A percentile compares a stretch with the other conserved stretches of the same genome.
phyloP scores from a whole-genome alignment of 768 basidiomycete species.

The Tylopilus plumbeoviolaceoides region DNA sequence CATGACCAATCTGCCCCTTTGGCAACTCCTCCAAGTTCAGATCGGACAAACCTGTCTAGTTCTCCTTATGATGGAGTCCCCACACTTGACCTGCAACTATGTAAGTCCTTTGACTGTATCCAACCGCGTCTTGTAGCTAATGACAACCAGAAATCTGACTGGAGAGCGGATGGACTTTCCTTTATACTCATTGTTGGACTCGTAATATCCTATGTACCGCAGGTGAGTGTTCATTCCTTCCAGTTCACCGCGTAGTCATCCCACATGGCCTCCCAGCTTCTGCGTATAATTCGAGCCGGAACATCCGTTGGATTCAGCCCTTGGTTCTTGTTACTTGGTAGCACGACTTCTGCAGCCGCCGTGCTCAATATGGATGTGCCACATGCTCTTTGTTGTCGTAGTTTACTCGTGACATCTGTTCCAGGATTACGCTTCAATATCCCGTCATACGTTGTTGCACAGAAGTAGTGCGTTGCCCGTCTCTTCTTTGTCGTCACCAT shows the following conservation, averaged over 20 bases:
- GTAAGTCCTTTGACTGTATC: slow-evolving; percentile 9
- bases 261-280: slow-evolving; percentile 48
- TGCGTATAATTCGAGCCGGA: slow-evolving; percentile 70
- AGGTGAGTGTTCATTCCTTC: slow-evolving; percentile 39
- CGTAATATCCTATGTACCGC: slow-evolving; percentile 79
- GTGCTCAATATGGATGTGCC: slow-evolving; percentile 75
- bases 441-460: slow-evolving; percentile 77
- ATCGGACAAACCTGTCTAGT: background rate
- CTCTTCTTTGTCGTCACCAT: background rate
- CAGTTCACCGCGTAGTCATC: background rate
- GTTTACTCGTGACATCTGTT: background rate
- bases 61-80: background rate
- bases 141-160: slow-evolving; percentile 59
- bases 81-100: slow-evolving; percentile 10
- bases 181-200: slow-evolving; percentile 70
- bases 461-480: slow-evolving; percentile 52
- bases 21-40: background rate
- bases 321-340: slow-evolving; percentile 86
- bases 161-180: slow-evolving; percentile 57
- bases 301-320: slow-evolving; percentile 91
- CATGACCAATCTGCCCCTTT: too few relatives aligned
- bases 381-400: background rate
- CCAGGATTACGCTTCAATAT: slow-evolving; percentile 81
- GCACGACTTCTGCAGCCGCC: slow-evolving; percentile 74
- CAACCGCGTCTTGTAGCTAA: background rate